Evolutionary conservation across 2,329 filamentous ascomycete genomes (phyloP).

Genomic region (Fusarium pseudoanthophilum): DNA sequence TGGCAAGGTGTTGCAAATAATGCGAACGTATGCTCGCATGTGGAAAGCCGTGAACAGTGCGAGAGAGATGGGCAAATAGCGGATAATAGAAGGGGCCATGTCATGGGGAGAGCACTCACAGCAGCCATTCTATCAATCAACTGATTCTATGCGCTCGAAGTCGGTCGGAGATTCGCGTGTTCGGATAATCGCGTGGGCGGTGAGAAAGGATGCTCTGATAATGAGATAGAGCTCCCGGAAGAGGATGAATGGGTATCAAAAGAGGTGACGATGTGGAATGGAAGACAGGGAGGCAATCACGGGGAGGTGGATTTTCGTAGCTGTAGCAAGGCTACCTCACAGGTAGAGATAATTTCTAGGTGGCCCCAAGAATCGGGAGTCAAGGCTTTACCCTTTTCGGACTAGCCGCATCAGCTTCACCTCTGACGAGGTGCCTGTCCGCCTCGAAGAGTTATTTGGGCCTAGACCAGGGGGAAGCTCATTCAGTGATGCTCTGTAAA

Average conservation of each 20-base stretch:
- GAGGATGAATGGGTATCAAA: constrained; percentile 49
- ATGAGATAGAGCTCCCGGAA: constrained; percentile 35
- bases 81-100: constrained; percentile 31
- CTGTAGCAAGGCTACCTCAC: constrained; percentile 46
- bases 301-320: constrained; percentile 49
- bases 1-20: background rate
- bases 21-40: constrained; percentile 12
- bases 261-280: constrained; percentile 45
- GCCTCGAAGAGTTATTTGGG: constrained; percentile 18
- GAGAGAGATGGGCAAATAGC: constrained; percentile 23
- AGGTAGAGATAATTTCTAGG: constrained; percentile 51
- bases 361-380: constrained; percentile 44
- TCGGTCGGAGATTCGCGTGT: constrained; percentile 32
- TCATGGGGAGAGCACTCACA: constrained; percentile 49
- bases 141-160: constrained; percentile 45
- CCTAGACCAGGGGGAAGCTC: constrained; percentile 34
- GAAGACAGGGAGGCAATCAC: constrained; percentile 46
- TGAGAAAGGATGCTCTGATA: constrained; percentile 28
- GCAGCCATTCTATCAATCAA: constrained; percentile 56
- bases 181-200: constrained; percentile 35
- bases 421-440: constrained; percentile 26
- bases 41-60: background rate
- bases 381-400: constrained; percentile 31
- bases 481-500: background rate
- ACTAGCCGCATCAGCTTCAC: constrained; percentile 34